phyloP scores from a whole-genome alignment of 2,329 filamentous ascomycete species.

The Didymella segeticola region DNA sequence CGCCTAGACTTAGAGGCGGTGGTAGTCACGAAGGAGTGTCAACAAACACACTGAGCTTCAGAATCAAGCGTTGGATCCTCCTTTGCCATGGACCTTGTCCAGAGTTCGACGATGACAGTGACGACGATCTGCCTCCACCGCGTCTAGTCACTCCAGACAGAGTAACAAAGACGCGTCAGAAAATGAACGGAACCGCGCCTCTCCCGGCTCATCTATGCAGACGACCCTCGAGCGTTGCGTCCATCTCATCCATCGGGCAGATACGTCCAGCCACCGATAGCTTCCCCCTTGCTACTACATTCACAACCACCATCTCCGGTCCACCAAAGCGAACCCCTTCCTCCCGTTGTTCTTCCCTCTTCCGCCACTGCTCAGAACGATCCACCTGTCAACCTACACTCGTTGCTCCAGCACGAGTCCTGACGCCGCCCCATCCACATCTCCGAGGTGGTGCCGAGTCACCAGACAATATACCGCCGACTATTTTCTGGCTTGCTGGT shows the following conservation, averaged over 20 bases:
- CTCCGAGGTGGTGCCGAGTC: conserved; percentile 29
- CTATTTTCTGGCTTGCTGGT: conserved; percentile 37
- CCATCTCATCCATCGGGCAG: not conserved
- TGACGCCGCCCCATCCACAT: not conserved
- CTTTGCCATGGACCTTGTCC: conserved; percentile 7
- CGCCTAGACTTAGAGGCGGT: conserved; percentile 4
- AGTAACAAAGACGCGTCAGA: not conserved
- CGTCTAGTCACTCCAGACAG: conserved; percentile 1
- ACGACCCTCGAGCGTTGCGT: not conserved
- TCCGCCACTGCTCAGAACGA: not conserved
- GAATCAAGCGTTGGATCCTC: conserved; percentile 8
- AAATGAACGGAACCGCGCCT: not conserved
- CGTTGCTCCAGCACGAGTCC: not conserved
- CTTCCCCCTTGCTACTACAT: not conserved
- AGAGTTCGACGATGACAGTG: conserved; percentile 1
- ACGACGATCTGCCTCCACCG: not conserved
- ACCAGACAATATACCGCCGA: conserved; percentile 21
- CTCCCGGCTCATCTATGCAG: not conserved
- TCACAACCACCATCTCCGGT: not conserved
- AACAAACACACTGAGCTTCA: conserved; percentile 1
- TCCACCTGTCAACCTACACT: not conserved
- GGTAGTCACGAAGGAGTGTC: not conserved
- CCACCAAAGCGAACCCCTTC: not conserved
- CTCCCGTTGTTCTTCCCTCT: not conserved
- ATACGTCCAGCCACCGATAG: too few species aligned